Evolutionary conservation across 176 grass and related monocot genomes (phyloP), one percentile per base, ranked within the genome.

Genomic region (Oryza officinalis): DNA sequence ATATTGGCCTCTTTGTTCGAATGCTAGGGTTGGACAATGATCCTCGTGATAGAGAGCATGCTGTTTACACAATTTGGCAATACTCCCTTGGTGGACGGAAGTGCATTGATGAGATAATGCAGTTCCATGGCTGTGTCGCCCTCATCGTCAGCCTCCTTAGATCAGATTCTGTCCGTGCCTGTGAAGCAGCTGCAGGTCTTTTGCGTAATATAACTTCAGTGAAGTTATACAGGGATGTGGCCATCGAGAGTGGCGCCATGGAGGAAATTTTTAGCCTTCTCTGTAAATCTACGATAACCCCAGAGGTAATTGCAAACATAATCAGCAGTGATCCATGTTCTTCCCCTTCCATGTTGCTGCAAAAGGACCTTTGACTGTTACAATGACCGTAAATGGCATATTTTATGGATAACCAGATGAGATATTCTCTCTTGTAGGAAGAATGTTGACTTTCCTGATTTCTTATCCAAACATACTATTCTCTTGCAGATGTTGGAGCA

Each of bases 11-110:
- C 74, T 94, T 94, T 89, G 87, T 94, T 82, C 84, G 87, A 69
- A 89, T 89, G 89, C 89, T 94, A 87, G 89, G 92, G n/a, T 78
- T 92, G 90, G 92, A 94, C 67, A 94, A 94, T 85, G 92, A 94
- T 13, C 5, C 69, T 30, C 81, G 72, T 82, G 92, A 94, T 64
- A 87, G 92, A 68, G 84, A 94, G 59, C 89, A 94, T 69, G 89
- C 89, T 31, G 50, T 91, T 82, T 75, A 59, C 72, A 94, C 87
- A 65, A 84, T 94, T 27, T 87, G 71, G 82, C 85, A 89, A 27
- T 94, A 94, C 65, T 89, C 92, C 63, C 84, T 91, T 50, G 92
- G 89, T 11, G 87, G 89, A 69, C 71, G 71, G 82, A 87, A 87
- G 18, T 86, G 87, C 75, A 85, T 94, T 84, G 81, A 92, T 85